phyloP scores from a whole-genome alignment of 495 filamentous ascomycete genomes.

The Apodospora peruviana region DNA sequence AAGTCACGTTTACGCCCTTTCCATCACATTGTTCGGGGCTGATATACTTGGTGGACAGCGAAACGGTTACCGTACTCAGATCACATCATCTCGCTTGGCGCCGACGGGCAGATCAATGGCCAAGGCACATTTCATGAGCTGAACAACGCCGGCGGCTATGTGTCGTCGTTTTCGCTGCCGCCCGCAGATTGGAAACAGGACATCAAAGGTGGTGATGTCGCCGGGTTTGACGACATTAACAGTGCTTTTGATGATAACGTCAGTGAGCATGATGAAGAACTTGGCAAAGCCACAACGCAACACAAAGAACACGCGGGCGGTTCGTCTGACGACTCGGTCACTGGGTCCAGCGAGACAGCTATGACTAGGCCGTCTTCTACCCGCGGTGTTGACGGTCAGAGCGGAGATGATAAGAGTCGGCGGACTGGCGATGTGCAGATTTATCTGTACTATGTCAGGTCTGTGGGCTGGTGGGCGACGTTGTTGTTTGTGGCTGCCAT shows the following conservation, averaged over 20 bases:
- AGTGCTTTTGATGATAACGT: neutral
- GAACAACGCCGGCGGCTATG: constrained; percentile 15
- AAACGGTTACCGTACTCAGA: constrained; percentile 43
- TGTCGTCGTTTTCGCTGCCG: constrained; percentile 13
- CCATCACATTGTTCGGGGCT: neutral
- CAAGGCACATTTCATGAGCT: constrained; percentile 40
- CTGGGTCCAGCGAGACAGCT: neutral
- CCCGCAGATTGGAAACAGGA: constrained; percentile 14
- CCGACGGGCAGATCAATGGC: constrained; percentile 39
- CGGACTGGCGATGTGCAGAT: constrained; percentile 48
- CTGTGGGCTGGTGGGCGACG: constrained; percentile 43
- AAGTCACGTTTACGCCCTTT: neutral
- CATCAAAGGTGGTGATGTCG: neutral
- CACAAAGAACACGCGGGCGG: neutral
- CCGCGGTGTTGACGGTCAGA: neutral
- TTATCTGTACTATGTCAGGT: constrained; percentile 49
- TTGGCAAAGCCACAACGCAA: neutral
- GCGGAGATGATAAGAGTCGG: constrained; percentile 17
- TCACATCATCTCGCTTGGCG: constrained; percentile 44
- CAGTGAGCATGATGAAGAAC: neutral
- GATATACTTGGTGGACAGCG: constrained; percentile 2
- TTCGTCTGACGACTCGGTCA: neutral
- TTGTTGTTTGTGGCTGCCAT: constrained; percentile 35
- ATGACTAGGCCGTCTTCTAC: neutral
- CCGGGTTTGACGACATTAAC: no score